These are phyloP conservation scores for Leishmania aethiopica DNA, from an alignment of 208 protist genomes.

Conservation along the genomic window DNA sequence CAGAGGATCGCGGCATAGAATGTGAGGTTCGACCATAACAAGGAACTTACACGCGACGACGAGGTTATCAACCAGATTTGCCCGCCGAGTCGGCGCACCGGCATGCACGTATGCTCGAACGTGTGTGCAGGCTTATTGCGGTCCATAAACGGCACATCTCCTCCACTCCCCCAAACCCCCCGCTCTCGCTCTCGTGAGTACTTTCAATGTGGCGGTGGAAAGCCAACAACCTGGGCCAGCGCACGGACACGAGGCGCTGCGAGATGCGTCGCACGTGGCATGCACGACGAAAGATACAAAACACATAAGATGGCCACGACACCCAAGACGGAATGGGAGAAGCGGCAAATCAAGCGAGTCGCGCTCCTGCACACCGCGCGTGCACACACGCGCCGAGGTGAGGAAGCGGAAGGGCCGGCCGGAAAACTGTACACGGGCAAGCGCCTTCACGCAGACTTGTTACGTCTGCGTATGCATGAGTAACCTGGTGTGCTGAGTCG, in stretches of 20 bases:
- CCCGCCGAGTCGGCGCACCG: background rate
- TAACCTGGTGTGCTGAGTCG: background rate
- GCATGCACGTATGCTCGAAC: background rate
- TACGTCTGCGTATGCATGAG: background rate
- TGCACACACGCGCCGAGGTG: background rate
- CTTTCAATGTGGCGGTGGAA: background rate
- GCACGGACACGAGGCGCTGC: background rate
- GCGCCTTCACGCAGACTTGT: background rate
- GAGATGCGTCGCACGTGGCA: background rate
- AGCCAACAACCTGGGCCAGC: background rate
- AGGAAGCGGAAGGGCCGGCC: background rate
- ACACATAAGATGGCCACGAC: background rate
- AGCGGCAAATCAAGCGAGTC: too few relatives aligned
- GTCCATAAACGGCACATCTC: background rate
- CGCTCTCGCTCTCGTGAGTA: background rate
- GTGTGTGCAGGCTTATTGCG: background rate
- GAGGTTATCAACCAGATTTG: background rate
- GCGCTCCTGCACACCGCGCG: background rate
- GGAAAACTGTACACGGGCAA: background rate
- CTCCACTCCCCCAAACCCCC: background rate
- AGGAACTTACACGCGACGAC: too few relatives aligned
- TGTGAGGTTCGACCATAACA: background rate
- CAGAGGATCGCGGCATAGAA: background rate
- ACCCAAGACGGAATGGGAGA: background rate
- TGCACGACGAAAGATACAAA: background rate